Base-by-base conservation (phyloP, 2,329 filamentous ascomycete genomes). In the Fusarium sp. region DNA sequence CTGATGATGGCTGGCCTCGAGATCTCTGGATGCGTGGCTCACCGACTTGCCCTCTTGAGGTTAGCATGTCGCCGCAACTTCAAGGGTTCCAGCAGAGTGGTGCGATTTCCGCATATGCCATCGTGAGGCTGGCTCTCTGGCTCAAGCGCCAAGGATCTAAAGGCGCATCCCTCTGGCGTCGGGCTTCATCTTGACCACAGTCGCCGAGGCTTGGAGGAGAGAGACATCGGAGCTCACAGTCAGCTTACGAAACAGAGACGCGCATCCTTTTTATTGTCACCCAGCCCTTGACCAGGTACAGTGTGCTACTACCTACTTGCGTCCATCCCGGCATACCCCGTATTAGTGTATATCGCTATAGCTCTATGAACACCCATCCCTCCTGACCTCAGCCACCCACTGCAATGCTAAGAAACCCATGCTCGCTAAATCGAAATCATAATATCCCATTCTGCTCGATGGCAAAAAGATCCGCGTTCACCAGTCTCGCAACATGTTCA, bases 91-190 rank as follows among this genome's bases (percentile, higher is more conserved):
- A 60, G 54, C 35, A 38, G 61, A 75, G 68, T 79, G 77, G 70
- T 76, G 72, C 68, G 71, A 78, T 76, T 77, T 73, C 64, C 64
- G 74, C 77, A 76, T 78, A 67, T 77, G 45, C 65, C 72, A 79
- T 64, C 63, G 22, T 72, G 72, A 79, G 75, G 75, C 75, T 76
- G 67, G 74, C 50, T 54, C 47, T 59, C 32, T 11, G 60, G 68
- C 65, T 70, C 60, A 52, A 62, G 33, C 61, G 70, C 66, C 75
- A 67, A 74, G 47, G 37, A 40, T 61, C 52, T 25, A 52, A 32
- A 11, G 58, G 58, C 67, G 61, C 57, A 50, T 69, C 58, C 43
- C 27, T 67, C 54, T 66, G 40, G 63, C 37, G 62, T 50, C 57
- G 54, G 52, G 32, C 33, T 59, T 63, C 40, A 22, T 33, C 25